These are phyloP conservation scores for Pythium chondricola DNA, from an alignment of 352 stramenopile species.

Conservation along the genomic window DNA sequence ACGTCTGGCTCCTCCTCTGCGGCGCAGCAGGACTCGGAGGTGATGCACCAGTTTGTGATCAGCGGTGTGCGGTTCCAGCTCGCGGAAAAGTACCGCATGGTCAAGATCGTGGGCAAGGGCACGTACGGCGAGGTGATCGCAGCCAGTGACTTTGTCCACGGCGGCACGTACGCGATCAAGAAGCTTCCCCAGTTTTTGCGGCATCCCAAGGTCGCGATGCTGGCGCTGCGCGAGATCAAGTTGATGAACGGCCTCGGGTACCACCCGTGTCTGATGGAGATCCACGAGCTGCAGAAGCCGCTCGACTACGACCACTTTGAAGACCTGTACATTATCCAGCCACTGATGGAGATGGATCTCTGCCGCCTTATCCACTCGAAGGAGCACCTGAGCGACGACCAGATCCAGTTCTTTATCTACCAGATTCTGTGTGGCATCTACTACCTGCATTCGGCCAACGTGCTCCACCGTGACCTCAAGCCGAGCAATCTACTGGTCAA, in stretches of 20 bases:
- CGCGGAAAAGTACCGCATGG: conserved; percentile 85
- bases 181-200: conserved; percentile 83
- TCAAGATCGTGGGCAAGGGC: conserved; percentile 85
- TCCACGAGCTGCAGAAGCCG: conserved; percentile 78
- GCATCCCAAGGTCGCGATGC: conserved; percentile 77
- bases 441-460: conserved; percentile 94
- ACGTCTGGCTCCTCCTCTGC: conserved; percentile 4
- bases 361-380: conserved; percentile 85
- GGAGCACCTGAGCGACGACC: conserved; percentile 89
- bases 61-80: conserved; percentile 83
- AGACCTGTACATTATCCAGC: conserved; percentile 97
- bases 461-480: conserved; percentile 96
- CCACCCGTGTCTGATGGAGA: conserved; percentile 74
- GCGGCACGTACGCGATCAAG: conserved; percentile 86
- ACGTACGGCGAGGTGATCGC: conserved; percentile 90
- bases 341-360: conserved; percentile 98
- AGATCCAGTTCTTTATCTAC: conserved; percentile 96
- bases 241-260: conserved; percentile 80
- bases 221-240: conserved; percentile 84
- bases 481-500: conserved; percentile 97
- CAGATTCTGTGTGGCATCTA: conserved; percentile 93
- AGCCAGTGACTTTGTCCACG: conserved; percentile 78
- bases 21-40: conserved; percentile 27
- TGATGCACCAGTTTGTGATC: conserved; percentile 89
- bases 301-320: conserved; percentile 89